Evolutionary conservation across 1,284 basidiomycete genomes (phyloP), one percentile per base, ranked within the genome.

Genomic region (Ceratobasidium theobromae): DNA sequence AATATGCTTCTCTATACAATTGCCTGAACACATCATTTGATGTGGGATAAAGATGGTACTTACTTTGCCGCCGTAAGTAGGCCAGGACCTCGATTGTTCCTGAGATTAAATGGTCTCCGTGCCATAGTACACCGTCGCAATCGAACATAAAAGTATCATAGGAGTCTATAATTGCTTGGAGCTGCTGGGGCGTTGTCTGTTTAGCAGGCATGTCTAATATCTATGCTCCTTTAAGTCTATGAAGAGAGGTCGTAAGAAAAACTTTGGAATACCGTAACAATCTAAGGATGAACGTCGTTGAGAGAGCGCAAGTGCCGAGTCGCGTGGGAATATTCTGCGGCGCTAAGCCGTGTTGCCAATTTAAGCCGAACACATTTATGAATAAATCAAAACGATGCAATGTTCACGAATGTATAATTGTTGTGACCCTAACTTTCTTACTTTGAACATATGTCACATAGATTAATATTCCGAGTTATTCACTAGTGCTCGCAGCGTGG

Each of bases 141-240:
- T 99, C 97, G 72, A 97, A 93, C 74, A 98, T 83, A 84, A 93
- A 95, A 21, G 91, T 95, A 75, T 97, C 94, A 74, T 90, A 93
- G 71, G 83, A 83, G 76, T 91, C 86, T 64, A 95, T 72, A 41
- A 92, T 75, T 21, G 75, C 72, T 64, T 81, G 60, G 28, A 64
- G 33, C 28, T 64, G 49, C 3, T 48, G 25, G 18, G 60, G 60
- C 25, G 60, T 64, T 5, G 48, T 64, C 9, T 48, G 60, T 30
- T 64, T 64, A 16, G 60, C 35, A 4, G 38, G 21, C 60, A 64
- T 64, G 21, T 53, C 49, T 53, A 43, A 25, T 1, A 23, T 49
- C 23, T 51, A 28, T 23, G 21, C 1, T 21, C 25, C 38, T 14
- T 38, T 8, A 18, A 25, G 18, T 48, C 46, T 48, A 48, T 25